A percentile compares a stretch with the other conserved stretches of the same genome.
These are phyloP conservation scores for Effrenium voratum DNA, from an alignment of 73 alveolate genomes.

Conservation along the genomic window DNA sequence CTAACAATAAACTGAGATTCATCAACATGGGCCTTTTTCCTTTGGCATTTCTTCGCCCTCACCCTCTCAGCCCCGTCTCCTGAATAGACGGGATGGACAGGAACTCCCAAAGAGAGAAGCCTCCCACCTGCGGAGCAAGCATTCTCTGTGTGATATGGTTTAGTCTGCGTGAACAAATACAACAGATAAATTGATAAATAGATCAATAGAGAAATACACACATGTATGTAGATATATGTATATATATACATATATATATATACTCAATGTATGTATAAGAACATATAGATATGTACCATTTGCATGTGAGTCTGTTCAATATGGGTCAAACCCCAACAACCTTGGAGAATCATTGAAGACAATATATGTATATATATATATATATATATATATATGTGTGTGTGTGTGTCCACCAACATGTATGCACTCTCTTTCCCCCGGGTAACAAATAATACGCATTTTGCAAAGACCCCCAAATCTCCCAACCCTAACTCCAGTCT, in stretches of 20 bases:
- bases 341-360: no score
- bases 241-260: neutral
- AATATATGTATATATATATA: neutral
- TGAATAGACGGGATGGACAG: slow-evolving; percentile 91
- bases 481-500: no score
- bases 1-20: no score
- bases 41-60: no score
- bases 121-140: neutral
- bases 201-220: neutral
- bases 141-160: no score
- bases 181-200: neutral
- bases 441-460: no score
- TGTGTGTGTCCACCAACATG: neutral
- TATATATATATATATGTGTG: neutral
- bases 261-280: neutral
- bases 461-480: no score
- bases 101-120: slow-evolving; percentile 73
- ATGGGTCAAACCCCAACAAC: neutral
- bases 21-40: no score
- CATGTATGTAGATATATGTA: neutral
- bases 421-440: no score
- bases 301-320: neutral
- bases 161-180: no score
- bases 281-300: neutral
- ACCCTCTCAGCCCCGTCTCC: neutral